phyloP scores from a whole-genome alignment of 2,329 filamentous ascomycete genomes.

The Monascus ruber region DNA sequence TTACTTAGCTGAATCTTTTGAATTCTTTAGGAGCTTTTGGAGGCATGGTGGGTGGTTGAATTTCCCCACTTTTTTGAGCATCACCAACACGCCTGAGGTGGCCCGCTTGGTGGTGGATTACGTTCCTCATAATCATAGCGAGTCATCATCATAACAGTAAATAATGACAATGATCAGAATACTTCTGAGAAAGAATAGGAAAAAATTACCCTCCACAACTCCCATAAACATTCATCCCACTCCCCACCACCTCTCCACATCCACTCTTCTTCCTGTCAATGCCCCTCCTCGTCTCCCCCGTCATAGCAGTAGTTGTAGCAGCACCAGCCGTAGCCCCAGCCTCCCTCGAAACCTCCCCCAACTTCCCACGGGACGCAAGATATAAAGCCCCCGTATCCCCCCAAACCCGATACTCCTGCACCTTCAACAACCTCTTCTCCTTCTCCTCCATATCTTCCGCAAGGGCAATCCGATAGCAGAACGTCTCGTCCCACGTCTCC shows the following conservation, averaged over 20 bases:
- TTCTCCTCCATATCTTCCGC: conserved; percentile 13
- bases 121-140: too few relatives aligned
- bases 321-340: not conserved
- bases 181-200: not conserved
- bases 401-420: conserved; percentile 33
- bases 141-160: too few relatives aligned
- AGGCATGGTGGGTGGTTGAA: too few relatives aligned
- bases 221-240: conserved; percentile 10
- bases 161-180: too few relatives aligned
- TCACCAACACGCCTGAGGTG: too few relatives aligned
- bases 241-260: conserved; percentile 9
- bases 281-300: conserved; percentile 2
- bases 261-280: conserved; percentile 3
- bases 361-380: conserved; percentile 21
- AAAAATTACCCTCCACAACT: conserved; percentile 5
- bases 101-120: too few relatives aligned
- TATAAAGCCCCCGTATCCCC: conserved; percentile 35
- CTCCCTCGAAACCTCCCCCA: conserved; percentile 7
- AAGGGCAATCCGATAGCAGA: conserved; percentile 27
- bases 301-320: too few relatives aligned
- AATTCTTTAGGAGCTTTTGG: too few relatives aligned
- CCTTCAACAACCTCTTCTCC: conserved; percentile 11
- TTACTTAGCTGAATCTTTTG: too few relatives aligned
- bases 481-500: conserved; percentile 31
- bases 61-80: too few relatives aligned